Conservation (phyloP, 202 grass and related monocot species). For the Carex arenaria region DNA sequence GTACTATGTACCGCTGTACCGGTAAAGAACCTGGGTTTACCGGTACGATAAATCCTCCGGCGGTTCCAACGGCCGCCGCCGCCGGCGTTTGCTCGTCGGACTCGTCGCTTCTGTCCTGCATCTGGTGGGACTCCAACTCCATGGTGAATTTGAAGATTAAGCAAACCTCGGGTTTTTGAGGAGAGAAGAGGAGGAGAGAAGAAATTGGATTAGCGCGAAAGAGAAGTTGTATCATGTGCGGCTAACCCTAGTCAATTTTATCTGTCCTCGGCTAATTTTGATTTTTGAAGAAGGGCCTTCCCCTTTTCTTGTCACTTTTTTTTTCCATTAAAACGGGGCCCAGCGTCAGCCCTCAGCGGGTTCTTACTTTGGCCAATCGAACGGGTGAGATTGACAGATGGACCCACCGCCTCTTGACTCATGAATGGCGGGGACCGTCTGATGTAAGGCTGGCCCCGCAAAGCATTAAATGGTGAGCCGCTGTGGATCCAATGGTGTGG, state of each 20-base stretch:
- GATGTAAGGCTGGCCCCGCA: constrained; percentile 31
- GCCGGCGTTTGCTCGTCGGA: constrained; percentile 19
- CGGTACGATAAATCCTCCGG: constrained; percentile 3
- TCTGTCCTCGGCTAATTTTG: no score
- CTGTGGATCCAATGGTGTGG: constrained; percentile 44
- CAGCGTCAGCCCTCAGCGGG: background rate
- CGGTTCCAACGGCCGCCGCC: background rate
- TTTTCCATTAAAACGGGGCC: constrained; percentile 34
- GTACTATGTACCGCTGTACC: constrained; percentile 54
- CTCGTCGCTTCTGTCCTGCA: constrained; percentile 36
- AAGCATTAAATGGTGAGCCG: constrained; percentile 34
- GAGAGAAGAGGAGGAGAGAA: background rate
- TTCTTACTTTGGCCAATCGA: constrained; percentile 6
- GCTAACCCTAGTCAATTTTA: background rate
- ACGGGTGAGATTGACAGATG: constrained; percentile 24
- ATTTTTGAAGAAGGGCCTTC: background rate
- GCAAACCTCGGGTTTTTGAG: background rate
- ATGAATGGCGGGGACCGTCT: constrained; percentile 33
- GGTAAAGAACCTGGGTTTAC: constrained; percentile 40
- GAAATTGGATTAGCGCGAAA: constrained; percentile 21
- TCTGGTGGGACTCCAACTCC: constrained; percentile 60
- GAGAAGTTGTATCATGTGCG: constrained; percentile 25
- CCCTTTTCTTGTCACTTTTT: background rate
- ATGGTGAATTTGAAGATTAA: constrained; percentile 29
- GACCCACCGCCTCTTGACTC: constrained; percentile 49